phyloP scores from a whole-genome alignment of 108 stramenopile genomes.

The Seminavis robusta region DNA sequence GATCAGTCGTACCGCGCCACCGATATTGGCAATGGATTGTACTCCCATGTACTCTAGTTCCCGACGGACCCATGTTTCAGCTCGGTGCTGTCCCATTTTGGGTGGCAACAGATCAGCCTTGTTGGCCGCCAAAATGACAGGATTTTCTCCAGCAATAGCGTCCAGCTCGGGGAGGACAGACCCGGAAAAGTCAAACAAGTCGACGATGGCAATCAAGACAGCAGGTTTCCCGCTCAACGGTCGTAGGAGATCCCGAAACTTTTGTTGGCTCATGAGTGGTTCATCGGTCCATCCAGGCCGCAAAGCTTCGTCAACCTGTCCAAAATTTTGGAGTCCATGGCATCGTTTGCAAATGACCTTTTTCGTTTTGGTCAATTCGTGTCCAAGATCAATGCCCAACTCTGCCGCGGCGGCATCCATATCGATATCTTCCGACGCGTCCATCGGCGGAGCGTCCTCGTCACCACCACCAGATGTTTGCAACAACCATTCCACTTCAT shows the following conservation, averaged over 20 bases:
- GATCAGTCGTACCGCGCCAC: conserved; percentile 80
- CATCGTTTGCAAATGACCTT: conserved; percentile 85
- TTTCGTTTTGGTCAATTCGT: conserved; percentile 54
- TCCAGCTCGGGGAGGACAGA: conserved; percentile 85
- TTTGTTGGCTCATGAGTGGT: conserved; percentile 73
- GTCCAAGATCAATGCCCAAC: conserved; percentile 69
- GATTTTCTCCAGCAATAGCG: conserved; percentile 87
- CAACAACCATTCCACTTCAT: conserved; percentile 83
- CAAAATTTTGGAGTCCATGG: conserved; percentile 80
- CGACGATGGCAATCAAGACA: conserved; percentile 80
- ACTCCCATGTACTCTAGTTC: conserved; percentile 83
- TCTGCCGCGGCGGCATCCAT: conserved; percentile 65
- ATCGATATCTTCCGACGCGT: conserved; percentile 35
- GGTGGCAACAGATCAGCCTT: conserved; percentile 84
- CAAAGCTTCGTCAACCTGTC: conserved; percentile 65
- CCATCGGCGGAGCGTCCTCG: conserved; percentile 5
- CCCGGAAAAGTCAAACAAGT: conserved; percentile 88
- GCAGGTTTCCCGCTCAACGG: conserved; percentile 71
- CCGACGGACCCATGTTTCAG: conserved; percentile 86
- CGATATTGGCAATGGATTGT: conserved; percentile 79
- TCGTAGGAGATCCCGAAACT: conserved; percentile 68
- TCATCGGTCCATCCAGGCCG: conserved; percentile 88
- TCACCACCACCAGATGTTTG: conserved; percentile 37
- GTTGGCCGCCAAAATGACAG: conserved; percentile 87
- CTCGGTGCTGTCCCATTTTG: conserved; percentile 76